Percentiles rank a stretch among this genome's conserved stretches.
Evolutionary conservation across 345 rosid genomes (phyloP).

Genomic region (Eucalyptus regnans): DNA sequence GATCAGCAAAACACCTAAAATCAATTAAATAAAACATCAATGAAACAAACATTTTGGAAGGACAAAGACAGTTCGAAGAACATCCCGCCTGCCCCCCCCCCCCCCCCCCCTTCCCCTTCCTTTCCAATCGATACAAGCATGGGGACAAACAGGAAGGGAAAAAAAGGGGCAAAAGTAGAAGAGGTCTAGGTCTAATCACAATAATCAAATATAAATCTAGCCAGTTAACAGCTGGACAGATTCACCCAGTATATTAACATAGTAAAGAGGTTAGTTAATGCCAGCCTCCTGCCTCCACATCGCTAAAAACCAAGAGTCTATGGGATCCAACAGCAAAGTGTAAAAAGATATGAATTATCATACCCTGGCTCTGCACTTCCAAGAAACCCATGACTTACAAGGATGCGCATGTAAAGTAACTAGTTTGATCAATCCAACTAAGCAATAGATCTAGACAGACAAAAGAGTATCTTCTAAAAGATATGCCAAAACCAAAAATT

Average conservation of each 20-base stretch:
- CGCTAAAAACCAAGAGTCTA: neutral
- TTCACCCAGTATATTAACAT: neutral
- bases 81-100: fast-evolving
- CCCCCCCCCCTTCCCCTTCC: too few species aligned
- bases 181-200: neutral
- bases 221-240: neutral
- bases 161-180: neutral
- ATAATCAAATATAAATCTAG: neutral
- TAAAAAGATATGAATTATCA: neutral
- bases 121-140: neutral
- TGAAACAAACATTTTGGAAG: neutral
- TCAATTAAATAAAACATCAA: neutral
- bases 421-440: neutral
- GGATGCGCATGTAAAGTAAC: neutral
- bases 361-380: neutral
- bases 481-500: neutral
- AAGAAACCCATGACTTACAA: neutral
- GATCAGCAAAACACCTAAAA: neutral
- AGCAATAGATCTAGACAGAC: neutral
- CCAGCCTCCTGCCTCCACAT: neutral
- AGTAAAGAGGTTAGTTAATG: neutral
- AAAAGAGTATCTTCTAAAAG: neutral
- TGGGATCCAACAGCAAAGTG: neutral
- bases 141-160: neutral
- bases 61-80: neutral